phyloP scores from a whole-genome alignment of 2,329 filamentous ascomycete species.

The Fusarium torreyae region DNA sequence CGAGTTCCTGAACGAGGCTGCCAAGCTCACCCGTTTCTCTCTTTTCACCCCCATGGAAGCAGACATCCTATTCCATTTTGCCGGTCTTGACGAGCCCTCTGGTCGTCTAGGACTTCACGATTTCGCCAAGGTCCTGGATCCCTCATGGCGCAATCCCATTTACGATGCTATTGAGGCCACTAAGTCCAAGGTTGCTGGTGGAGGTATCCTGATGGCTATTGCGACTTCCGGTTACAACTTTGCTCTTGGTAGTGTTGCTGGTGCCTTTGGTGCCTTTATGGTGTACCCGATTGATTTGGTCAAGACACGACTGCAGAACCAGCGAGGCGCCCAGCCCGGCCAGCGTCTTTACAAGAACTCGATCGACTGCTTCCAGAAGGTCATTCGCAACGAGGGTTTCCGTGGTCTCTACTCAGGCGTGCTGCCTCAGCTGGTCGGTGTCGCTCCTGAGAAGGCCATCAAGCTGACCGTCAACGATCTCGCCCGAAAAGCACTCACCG shows the following conservation, averaged over 20 bases:
- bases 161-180: slow-evolving; percentile 67
- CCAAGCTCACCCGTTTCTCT: slow-evolving; percentile 91
- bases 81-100: slow-evolving; percentile 89
- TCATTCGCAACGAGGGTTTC: slow-evolving; percentile 92
- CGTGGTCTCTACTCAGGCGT: slow-evolving; percentile 94
- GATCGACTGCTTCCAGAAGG: slow-evolving; percentile 93
- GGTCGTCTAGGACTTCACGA: slow-evolving; percentile 86
- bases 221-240: slow-evolving; percentile 88
- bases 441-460: slow-evolving; percentile 99
- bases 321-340: slow-evolving; percentile 85
- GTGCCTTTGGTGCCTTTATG: slow-evolving; percentile 99
- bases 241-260: slow-evolving; percentile 87
- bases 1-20: slow-evolving; percentile 95
- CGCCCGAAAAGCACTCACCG: slow-evolving; percentile 81
- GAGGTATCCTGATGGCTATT: slow-evolving; percentile 70
- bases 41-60: slow-evolving; percentile 99
- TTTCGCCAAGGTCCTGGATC: slow-evolving; percentile 95
- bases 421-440: slow-evolving; percentile 93
- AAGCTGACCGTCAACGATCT: slow-evolving; percentile 99
- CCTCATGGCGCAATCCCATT: slow-evolving; percentile 83
- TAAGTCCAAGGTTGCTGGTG: slow-evolving; percentile 53
- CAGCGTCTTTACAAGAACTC: slow-evolving; percentile 97
- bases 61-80: slow-evolving; percentile 98
- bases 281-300: slow-evolving; percentile 99
- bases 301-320: slow-evolving; percentile 99